A percentile compares a stretch with the other conserved stretches of the same genome.
These are phyloP conservation scores for Microcyclospora tardicrescens DNA, from an alignment of 2,329 filamentous ascomycete genomes.

Conservation along the genomic window DNA sequence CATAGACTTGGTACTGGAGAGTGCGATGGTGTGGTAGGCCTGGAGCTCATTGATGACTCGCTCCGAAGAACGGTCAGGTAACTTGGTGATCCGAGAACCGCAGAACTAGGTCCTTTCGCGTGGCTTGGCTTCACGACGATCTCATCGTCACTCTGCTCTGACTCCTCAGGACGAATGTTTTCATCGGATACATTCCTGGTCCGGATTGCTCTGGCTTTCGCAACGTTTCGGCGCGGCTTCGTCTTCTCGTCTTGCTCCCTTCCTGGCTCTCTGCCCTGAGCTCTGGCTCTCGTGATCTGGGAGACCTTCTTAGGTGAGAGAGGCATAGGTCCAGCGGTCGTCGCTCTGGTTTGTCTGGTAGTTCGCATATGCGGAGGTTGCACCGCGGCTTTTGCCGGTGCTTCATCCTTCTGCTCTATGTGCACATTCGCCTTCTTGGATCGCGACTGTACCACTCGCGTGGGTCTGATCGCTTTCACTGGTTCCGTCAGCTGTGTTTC, in stretches of 20 bases:
- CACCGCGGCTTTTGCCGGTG: not conserved
- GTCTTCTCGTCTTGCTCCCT: constrained; percentile 22
- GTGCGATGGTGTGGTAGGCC: constrained; percentile 12
- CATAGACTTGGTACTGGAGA: constrained; percentile 8
- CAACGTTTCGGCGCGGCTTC: constrained; percentile 3
- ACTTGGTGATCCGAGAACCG: too few species aligned
- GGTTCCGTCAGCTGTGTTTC: too few species aligned
- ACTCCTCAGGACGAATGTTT: not conserved
- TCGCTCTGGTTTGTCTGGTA: not conserved
- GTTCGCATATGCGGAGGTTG: too few species aligned
- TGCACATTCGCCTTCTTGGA: not conserved
- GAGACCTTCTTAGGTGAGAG: constrained; percentile 26
- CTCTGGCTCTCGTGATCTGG: constrained; percentile 11
- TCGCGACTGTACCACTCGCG: constrained; percentile 2
- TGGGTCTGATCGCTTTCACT: not conserved
- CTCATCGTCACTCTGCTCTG: constrained; percentile 3
- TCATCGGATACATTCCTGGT: too few species aligned
- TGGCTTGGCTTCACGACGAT: constrained; percentile 1
- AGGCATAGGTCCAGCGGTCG: constrained; percentile 13
- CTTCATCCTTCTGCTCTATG: not conserved
- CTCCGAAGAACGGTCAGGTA: not conserved
- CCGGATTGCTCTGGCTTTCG: constrained; percentile 1
- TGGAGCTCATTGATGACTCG: constrained; percentile 12
- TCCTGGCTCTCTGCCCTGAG: constrained; percentile 7
- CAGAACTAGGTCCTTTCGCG: too few species aligned